Evolutionary conservation across 192 early-diverging fungal species (phyloP).

Genomic region (Coemansia erecta): DNA sequence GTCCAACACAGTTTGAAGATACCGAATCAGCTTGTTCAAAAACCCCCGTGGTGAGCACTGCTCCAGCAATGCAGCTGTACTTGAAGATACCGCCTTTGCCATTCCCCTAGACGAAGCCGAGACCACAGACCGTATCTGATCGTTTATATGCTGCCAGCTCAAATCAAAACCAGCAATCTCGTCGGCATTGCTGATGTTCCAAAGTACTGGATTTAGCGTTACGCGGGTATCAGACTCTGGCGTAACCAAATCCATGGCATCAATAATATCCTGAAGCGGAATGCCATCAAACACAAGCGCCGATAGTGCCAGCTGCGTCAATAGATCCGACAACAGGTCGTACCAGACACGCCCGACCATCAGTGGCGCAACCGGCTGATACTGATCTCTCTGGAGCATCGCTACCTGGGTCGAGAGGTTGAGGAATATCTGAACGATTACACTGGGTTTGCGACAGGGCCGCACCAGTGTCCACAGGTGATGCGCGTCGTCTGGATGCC

Average conservation of each 20-base stretch:
- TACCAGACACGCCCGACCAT: slow-evolving; percentile 28
- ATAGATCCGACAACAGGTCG: slow-evolving; percentile 17
- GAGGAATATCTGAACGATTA: slow-evolving; percentile 32
- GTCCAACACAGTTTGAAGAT: slow-evolving; percentile 23
- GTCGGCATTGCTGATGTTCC: slow-evolving; percentile 8
- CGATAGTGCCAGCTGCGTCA: slow-evolving; percentile 31
- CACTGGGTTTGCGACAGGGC: slow-evolving; percentile 16
- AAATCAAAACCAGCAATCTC: slow-evolving; percentile 20
- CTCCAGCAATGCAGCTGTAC: slow-evolving; percentile 6
- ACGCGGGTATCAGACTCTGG: slow-evolving; percentile 11
- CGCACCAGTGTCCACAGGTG: slow-evolving; percentile 38
- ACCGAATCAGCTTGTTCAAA: slow-evolving; percentile 14
- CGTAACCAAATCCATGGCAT: slow-evolving; percentile 22
- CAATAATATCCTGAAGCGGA: slow-evolving; percentile 10
- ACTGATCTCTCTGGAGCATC: slow-evolving; percentile 14
- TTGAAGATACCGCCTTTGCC: not conserved
- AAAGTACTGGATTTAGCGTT: slow-evolving; percentile 20
- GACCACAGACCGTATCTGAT: slow-evolving; percentile 10
- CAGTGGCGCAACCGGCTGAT: slow-evolving; percentile 10
- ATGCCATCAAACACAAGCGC: slow-evolving; percentile 24
- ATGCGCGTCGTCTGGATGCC: not conserved
- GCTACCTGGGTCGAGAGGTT: slow-evolving; percentile 30
- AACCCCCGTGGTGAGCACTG: slow-evolving; percentile 26
- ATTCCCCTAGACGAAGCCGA: not conserved
- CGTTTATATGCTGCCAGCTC: slow-evolving; percentile 15